Evolutionary conservation across 257 asterid genomes (phyloP), one percentile per base, ranked within the genome.

Genomic region (Solanum microdontum): DNA sequence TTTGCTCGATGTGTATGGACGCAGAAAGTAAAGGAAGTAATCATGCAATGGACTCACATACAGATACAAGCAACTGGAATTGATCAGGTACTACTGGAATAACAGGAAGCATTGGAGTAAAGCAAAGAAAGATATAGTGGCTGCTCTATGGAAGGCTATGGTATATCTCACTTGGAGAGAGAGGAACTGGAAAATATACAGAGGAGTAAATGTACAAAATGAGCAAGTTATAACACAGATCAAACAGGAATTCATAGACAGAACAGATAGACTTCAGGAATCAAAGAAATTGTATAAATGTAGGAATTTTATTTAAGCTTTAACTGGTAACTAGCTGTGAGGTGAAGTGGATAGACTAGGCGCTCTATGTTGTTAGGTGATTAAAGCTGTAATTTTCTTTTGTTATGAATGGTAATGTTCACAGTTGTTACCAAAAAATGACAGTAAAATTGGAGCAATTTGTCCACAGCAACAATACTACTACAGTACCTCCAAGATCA

Each of bases 401-500:
- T 60, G 68, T 60, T 60, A 60, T 60, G 0, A 60, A 21, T 60
- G 2, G 68, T 60, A 21, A 60, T 60, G 68, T 60, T 21, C 68
- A 60, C 26, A 21, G 12, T 60, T 60, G 68, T 60, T 60, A 21
- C 12, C 26, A 21, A 60, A 8, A 60, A 60, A 60, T 51, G 62
- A 51, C 4, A 0, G 60, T 51, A 51, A 51, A 51, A 48, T 51
- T 51, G 23, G 60, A 51, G 62, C 9, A 15, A 51, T 51, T 51
- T 51, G 62, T 51, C 62, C 62, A 51, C 62, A 51, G 62, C 62
- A 51, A 51, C 62, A 51, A 51, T 51, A 51, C 62, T 51, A 51
- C 62, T 6, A 32, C 77, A 30, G 15, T 39, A 94, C 98, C 96
- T 89, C 87, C 69, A 87, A 62, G 89, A 82, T 55, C 37, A 86